These are phyloP conservation scores for Triangularia verruculosa DNA, from an alignment of 2,329 filamentous ascomycete genomes.

Conservation along the genomic window DNA sequence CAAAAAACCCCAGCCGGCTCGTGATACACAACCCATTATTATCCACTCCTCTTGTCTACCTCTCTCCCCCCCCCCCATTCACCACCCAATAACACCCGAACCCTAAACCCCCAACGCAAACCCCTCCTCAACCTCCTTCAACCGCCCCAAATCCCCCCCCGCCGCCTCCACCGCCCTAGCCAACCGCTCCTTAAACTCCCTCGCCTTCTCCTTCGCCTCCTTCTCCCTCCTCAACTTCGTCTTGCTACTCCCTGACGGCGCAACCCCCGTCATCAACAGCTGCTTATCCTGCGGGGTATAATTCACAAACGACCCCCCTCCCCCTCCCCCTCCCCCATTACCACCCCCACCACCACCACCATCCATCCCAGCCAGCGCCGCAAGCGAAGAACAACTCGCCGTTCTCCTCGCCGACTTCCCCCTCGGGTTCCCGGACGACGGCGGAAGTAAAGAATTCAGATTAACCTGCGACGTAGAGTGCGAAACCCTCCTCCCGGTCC, in stretches of 20 bases:
- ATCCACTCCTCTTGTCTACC: neutral
- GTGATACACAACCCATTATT: too few relatives aligned
- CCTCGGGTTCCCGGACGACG: neutral
- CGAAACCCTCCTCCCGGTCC: constrained; percentile 23
- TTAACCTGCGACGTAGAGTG: neutral
- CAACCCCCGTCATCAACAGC: constrained; percentile 83
- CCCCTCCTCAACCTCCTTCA: constrained; percentile 45
- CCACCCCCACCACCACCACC: neutral
- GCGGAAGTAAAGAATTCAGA: constrained; percentile 10
- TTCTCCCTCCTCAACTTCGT: constrained; percentile 91
- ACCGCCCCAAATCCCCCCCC: constrained; percentile 61
- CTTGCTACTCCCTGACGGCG: constrained; percentile 86
- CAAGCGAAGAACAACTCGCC: neutral
- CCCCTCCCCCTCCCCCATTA: neutral
- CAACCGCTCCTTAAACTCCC: constrained; percentile 65
- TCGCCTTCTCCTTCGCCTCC: constrained; percentile 75
- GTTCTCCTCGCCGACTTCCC: neutral
- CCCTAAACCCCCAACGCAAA: constrained; percentile 36
- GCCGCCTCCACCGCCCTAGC: constrained; percentile 66
- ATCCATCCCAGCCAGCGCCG: neutral
- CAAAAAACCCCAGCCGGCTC: neutral
- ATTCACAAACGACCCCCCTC: constrained; percentile 71
- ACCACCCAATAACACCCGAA: neutral
- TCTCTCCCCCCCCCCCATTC: neutral
- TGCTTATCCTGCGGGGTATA: constrained; percentile 78